Evolutionary conservation across 345 rosid genomes (phyloP), one percentile per base, ranked within the genome.

Genomic region (Fremontodendron californicum): DNA sequence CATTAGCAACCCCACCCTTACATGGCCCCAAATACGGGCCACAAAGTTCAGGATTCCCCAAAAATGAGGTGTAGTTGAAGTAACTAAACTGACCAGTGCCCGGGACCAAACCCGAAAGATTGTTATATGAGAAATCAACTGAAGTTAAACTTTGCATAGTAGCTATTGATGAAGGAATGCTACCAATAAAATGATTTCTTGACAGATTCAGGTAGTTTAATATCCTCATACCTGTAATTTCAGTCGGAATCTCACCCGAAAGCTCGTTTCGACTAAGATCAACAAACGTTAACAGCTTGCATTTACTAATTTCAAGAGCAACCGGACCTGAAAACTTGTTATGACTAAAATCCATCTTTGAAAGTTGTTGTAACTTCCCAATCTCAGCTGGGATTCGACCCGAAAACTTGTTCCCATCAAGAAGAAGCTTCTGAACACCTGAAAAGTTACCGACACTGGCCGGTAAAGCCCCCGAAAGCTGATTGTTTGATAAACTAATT

Each of bases 111-210:
- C 98, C 98, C 73, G 97, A 82, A 52, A 94, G 97, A 77, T 92
- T 92, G 86, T 94, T 94, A 75, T 89, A 94, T 2, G 97, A 92
- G 78, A 94, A 94, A 87, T 94, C 98, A 57, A 94, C 94, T 7
- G 97, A 90, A 6, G 98, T 94, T 77, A 94, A 87, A 80, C 97
- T 92, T 85, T 92, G 98, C 98, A 94, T 94, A 45, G 87, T 76
- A 27, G 98, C 78, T 73, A 94, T 86, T 2, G 98, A 86, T 6
- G 88, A 33, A 16, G 98, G 98, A 80, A 94, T 88, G 75, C 84
- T 71, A 45, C 98, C 98, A 0, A 88, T 65, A 13, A 94, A 86
- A 83, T 89, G 89, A 81, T 94, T 94, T 77, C 93, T 88, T 19
- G 97, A 94, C 25, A 94, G 80, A 82, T 94, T 94, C 63, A 94